Evolutionary conservation across 108 stramenopile genomes (phyloP).

Genomic region (Nitzschia putrida): DNA sequence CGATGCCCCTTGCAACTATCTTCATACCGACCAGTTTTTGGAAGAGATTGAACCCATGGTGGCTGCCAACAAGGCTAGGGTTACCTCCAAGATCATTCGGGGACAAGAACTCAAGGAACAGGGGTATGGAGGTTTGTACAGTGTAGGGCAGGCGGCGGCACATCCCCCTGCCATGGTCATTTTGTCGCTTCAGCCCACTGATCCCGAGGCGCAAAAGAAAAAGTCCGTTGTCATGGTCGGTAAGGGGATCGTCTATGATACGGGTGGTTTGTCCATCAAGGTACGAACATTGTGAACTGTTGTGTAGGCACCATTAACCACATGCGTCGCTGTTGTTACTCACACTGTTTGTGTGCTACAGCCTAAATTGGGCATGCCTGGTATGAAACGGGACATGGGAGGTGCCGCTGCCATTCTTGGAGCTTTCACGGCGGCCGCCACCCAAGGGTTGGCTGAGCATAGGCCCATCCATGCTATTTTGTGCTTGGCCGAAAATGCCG

Average conservation of each 20-base stretch:
- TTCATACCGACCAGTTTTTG: background rate
- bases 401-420: conserved; percentile 82
- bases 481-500: conserved; percentile 86
- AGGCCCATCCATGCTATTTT: conserved; percentile 53
- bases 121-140: conserved; percentile 64
- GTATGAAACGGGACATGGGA: conserved; percentile 78
- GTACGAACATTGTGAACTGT: conserved; percentile 24
- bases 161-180: conserved; percentile 81
- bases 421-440: conserved; percentile 72
- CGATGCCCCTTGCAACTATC: background rate
- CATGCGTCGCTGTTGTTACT: too few species aligned
- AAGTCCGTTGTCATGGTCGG: conserved; percentile 76
- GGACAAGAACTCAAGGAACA: conserved; percentile 50
- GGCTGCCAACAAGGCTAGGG: background rate
- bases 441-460: conserved; percentile 15
- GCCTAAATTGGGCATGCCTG: conserved; percentile 40
- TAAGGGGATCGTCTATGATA: conserved; percentile 92
- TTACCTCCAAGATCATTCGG: conserved; percentile 37
- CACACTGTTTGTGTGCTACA: background rate
- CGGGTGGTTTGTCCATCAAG: conserved; percentile 80
- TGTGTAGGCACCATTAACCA: too few species aligned
- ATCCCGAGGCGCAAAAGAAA: conserved; percentile 22
- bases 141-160: conserved; percentile 85
- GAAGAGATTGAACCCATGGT: background rate
- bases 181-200: conserved; percentile 41